These are phyloP conservation scores for Ceratocystis cacaofunesta DNA, from an alignment of 2,329 filamentous ascomycete genomes.

Conservation along the genomic window DNA sequence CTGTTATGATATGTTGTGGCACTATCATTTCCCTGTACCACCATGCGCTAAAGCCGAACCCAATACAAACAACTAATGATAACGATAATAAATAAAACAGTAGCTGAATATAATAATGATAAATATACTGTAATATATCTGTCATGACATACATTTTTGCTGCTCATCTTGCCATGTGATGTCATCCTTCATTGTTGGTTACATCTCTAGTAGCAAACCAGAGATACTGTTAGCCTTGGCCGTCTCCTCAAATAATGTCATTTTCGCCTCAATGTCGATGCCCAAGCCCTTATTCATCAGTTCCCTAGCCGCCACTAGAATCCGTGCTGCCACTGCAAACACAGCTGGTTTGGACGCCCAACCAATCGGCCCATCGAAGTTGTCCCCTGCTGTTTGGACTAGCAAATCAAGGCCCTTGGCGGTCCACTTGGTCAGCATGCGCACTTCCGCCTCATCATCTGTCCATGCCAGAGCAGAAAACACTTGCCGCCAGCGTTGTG, in stretches of 20 bases:
- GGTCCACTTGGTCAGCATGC: slow-evolving; percentile 33
- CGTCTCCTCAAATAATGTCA: slow-evolving; percentile 10
- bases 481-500: slow-evolving; percentile 48
- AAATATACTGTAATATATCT: neutral
- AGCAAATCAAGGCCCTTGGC: slow-evolving; percentile 30
- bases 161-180: neutral
- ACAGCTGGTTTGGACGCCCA: slow-evolving; percentile 55
- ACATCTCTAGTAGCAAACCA: slow-evolving; percentile 18
- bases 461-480: slow-evolving; percentile 25
- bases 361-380: slow-evolving; percentile 50
- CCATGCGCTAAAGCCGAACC: neutral
- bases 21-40: neutral
- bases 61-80: too few relatives aligned
- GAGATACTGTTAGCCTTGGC: slow-evolving; percentile 16
- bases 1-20: neutral
- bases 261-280: slow-evolving; percentile 16
- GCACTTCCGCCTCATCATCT: slow-evolving; percentile 16
- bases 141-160: neutral
- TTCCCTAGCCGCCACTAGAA: slow-evolving; percentile 29
- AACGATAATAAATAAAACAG: too few relatives aligned
- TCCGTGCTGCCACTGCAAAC: slow-evolving; percentile 43
- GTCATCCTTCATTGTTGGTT: neutral
- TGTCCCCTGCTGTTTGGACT: neutral
- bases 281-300: slow-evolving; percentile 21
- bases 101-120: neutral